Percentiles rank a stretch among this genome's conserved stretches.
These are phyloP conservation scores for Colletotrichum sojae DNA, from an alignment of 2,329 filamentous ascomycete species.

Conservation along the genomic window DNA sequence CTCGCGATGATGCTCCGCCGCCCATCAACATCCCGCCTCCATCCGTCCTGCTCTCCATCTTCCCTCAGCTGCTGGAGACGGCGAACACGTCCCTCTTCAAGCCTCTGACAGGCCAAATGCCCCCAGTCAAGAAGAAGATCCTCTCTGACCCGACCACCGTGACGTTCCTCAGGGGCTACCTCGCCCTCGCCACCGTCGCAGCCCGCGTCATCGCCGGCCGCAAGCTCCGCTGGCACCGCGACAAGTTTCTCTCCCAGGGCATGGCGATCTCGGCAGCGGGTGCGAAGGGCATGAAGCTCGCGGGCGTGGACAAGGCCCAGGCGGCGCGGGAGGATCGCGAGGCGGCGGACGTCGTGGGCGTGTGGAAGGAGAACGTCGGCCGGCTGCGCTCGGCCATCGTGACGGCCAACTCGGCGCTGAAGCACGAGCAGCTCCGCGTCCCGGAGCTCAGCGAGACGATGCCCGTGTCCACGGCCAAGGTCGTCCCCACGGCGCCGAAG, in stretches of 20 bases:
- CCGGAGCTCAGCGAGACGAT: constrained; percentile 82
- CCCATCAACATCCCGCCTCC: constrained; percentile 93
- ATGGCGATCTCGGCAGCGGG: constrained; percentile 88
- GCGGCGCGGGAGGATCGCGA: constrained; percentile 88
- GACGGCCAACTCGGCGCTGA: constrained; percentile 67
- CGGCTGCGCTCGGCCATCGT: constrained; percentile 81
- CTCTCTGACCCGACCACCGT: constrained; percentile 74
- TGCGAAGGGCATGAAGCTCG: constrained; percentile 91
- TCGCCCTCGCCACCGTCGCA: constrained; percentile 76
- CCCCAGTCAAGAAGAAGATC: constrained; percentile 72
- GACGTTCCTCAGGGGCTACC: constrained; percentile 74
- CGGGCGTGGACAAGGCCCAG: constrained; percentile 87
- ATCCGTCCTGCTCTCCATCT: constrained; percentile 82
- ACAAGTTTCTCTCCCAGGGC: constrained; percentile 85
- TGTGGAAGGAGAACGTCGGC: constrained; percentile 84
- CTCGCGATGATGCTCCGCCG: constrained; percentile 63
- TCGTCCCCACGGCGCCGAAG: constrained; percentile 80
- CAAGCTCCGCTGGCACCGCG: constrained; percentile 90
- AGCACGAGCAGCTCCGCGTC: constrained; percentile 61
- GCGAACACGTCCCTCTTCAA: constrained; percentile 77
- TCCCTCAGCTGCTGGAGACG: constrained; percentile 78
- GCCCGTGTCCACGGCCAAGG: constrained; percentile 77
- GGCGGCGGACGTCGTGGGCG: constrained; percentile 80
- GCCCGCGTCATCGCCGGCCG: constrained; percentile 88
- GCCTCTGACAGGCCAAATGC: constrained; percentile 71